Conservation (phyloP, 352 stramenopile species). For the Aphanomyces euteiches region DNA sequence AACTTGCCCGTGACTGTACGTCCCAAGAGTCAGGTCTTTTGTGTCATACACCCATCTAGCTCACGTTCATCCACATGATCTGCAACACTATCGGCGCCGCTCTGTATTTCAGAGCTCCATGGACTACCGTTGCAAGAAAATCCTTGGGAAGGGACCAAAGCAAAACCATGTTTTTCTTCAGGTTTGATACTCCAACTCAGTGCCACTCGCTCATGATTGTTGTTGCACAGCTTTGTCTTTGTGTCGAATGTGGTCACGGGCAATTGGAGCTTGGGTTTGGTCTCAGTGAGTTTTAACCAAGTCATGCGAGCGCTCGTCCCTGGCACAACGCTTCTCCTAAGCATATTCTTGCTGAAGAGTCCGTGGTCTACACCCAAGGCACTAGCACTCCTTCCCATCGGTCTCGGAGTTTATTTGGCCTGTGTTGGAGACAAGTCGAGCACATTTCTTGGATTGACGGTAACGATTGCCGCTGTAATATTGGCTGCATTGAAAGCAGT, state of each 20-base stretch:
- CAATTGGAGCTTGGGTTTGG: slow-evolving; percentile 88
- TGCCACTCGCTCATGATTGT: slow-evolving; percentile 34
- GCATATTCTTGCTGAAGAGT: slow-evolving; percentile 75
- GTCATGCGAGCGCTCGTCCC: slow-evolving; percentile 87
- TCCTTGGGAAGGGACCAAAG: slow-evolving; percentile 55
- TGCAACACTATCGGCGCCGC: slow-evolving; percentile 88
- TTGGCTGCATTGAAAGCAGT: slow-evolving; percentile 92
- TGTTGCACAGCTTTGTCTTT: slow-evolving; percentile 84
- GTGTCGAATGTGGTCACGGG: slow-evolving; percentile 94
- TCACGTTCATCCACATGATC: slow-evolving; percentile 93
- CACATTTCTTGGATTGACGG: slow-evolving; percentile 83
- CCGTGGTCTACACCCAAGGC: slow-evolving; percentile 72
- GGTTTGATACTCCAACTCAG: neutral
- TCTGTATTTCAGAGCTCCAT: slow-evolving; percentile 63
- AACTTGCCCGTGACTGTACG: slow-evolving; percentile 57
- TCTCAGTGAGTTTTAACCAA: slow-evolving; percentile 96
- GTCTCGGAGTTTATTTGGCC: slow-evolving; percentile 76
- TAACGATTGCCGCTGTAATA: slow-evolving; percentile 85
- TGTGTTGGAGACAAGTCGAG: slow-evolving; percentile 87
- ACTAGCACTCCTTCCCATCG: slow-evolving; percentile 70
- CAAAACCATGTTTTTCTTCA: slow-evolving; percentile 79
- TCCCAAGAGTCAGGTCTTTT: neutral
- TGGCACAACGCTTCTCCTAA: slow-evolving; percentile 71
- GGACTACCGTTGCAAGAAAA: slow-evolving; percentile 64
- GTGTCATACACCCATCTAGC: slow-evolving; percentile 25